phyloP scores from a whole-genome alignment of 2,329 filamentous ascomycete genomes.

The Beauveria pseudobassiana region DNA sequence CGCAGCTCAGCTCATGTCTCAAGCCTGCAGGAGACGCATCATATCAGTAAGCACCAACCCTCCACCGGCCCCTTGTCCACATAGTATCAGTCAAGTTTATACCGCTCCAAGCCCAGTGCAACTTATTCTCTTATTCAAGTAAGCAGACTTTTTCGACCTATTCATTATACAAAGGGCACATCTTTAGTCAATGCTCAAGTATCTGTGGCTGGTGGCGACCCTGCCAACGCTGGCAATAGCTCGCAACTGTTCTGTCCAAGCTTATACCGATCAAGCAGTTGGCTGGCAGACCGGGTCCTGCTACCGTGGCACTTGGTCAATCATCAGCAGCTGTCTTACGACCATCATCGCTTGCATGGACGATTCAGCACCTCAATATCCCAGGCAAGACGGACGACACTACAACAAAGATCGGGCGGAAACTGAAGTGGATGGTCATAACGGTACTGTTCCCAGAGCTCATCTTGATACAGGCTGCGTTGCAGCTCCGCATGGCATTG shows the following conservation, averaged over 20 bases:
- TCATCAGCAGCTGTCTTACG: not conserved
- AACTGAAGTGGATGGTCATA: not conserved
- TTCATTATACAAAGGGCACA: too few species aligned
- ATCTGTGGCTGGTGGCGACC: not conserved
- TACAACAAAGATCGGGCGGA: not conserved
- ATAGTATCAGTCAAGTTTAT: too few species aligned
- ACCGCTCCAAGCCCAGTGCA: too few species aligned
- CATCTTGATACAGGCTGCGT: not conserved
- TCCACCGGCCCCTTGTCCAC: too few species aligned
- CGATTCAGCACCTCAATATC: not conserved
- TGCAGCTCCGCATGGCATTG: not conserved
- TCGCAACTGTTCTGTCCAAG: not conserved
- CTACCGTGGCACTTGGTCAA: not conserved
- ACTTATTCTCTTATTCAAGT: too few species aligned
- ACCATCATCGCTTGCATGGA: not conserved
- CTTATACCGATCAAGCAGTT: not conserved
- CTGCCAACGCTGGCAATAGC: not conserved
- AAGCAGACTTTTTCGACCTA: too few species aligned
- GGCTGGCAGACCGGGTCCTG: not conserved
- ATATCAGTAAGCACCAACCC: too few species aligned
- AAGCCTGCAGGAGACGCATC: too few species aligned
- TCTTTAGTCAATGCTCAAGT: not conserved
- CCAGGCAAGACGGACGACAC: not conserved
- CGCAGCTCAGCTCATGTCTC: too few species aligned
- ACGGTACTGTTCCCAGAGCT: not conserved